Conservation (phyloP, 192 early-diverging fungal genomes). For the Rhizophagus clarus region DNA sequence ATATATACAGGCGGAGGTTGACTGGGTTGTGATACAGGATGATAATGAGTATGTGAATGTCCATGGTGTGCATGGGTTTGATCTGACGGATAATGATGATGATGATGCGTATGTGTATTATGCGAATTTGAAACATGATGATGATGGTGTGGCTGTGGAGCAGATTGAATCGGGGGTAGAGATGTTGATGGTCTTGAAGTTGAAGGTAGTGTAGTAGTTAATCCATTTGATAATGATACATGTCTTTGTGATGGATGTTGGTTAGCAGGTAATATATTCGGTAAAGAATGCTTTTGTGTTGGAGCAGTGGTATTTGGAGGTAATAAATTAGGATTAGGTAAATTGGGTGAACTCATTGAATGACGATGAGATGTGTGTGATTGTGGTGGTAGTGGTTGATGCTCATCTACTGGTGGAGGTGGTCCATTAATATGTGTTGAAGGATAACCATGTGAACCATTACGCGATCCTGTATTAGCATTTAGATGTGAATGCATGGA, state of each 20-base stretch:
- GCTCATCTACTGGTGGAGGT: not conserved
- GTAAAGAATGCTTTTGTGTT: not conserved
- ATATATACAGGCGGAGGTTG: not conserved
- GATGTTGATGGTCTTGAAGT: not conserved
- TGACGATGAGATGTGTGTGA: not conserved
- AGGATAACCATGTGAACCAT: not conserved
- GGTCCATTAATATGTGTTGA: not conserved
- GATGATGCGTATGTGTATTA: conserved; percentile 11
- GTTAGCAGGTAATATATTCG: too few species aligned
- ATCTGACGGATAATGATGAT: conserved; percentile 19
- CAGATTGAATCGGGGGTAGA: conserved; percentile 25
- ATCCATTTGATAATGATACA: conserved; percentile 1
- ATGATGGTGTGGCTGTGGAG: not conserved
- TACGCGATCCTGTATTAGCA: not conserved
- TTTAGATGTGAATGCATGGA: not conserved
- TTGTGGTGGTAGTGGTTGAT: not conserved
- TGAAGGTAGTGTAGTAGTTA: conserved; percentile 1
- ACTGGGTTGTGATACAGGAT: conserved; percentile 7
- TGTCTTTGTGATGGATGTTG: not conserved
- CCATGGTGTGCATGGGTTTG: conserved; percentile 8
- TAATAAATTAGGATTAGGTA: not conserved
- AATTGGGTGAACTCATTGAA: not conserved
- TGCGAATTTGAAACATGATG: conserved; percentile 21
- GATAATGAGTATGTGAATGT: conserved; percentile 7
- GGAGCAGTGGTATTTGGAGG: too few species aligned